Evolutionary conservation across 805 yeast species (phyloP).

Genomic region (Metschnikowia shivogae): DNA sequence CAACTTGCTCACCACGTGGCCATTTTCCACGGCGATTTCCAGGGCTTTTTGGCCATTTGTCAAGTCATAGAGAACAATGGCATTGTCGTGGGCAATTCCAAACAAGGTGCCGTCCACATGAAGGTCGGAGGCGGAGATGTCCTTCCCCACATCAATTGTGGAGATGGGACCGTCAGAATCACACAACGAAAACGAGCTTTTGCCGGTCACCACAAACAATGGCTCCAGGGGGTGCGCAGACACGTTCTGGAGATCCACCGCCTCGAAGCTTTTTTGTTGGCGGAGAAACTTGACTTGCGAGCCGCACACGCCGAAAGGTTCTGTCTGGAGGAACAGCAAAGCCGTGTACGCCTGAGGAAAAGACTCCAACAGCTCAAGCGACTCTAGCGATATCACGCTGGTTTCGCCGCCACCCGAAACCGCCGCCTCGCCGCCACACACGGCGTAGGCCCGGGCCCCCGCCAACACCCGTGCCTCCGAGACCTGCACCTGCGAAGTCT

Average conservation of each 20-base stretch:
- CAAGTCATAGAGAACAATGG: slow-evolving; percentile 37
- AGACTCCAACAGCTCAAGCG: background rate
- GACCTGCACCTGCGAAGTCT: slow-evolving; percentile 14
- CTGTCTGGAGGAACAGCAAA: background rate
- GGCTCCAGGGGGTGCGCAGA: slow-evolving; percentile 15
- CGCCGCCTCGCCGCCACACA: slow-evolving; percentile 9
- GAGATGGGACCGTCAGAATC: slow-evolving; percentile 8
- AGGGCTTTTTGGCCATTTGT: slow-evolving; percentile 35
- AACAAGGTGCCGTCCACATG: slow-evolving; percentile 50
- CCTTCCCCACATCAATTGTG: slow-evolving; percentile 10
- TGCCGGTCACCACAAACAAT: slow-evolving; percentile 14
- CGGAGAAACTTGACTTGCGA: slow-evolving; percentile 4
- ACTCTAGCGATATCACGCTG: background rate
- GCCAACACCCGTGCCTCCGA: slow-evolving; percentile 6
- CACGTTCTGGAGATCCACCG: background rate
- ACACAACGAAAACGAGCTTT: slow-evolving; percentile 9
- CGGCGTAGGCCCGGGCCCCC: background rate
- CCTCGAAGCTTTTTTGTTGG: background rate
- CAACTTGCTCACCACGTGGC: slow-evolving; percentile 29
- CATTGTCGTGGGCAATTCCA: slow-evolving; percentile 28
- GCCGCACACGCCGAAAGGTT: slow-evolving; percentile 10
- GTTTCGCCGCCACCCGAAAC: background rate
- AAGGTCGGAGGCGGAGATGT: slow-evolving; percentile 24
- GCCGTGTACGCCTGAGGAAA: background rate
- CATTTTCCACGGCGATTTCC: slow-evolving; percentile 17